Evolutionary conservation across 352 stramenopile genomes (phyloP), one percentile per base, ranked within the genome.

Genomic region (Elongisporangium prolatum): DNA sequence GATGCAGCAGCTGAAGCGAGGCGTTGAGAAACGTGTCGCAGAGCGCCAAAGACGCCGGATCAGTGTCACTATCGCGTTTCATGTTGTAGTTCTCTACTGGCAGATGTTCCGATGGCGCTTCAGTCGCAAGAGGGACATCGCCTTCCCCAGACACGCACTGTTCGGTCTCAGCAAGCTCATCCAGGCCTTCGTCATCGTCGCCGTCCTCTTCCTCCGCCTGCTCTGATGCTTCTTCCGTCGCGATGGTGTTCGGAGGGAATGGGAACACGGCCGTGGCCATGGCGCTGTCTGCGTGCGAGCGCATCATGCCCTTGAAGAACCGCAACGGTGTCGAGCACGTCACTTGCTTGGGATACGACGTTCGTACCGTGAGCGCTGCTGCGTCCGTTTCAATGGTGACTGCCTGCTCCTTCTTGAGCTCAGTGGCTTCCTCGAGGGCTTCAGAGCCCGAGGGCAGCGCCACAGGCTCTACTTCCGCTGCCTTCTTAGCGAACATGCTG

Each of bases 1-100:
- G 52, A 56, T 89, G 74, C 48, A 88, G 54, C 0, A 90, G 56
- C 57, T 92, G 80, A 34, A 90, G 73, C 11, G 80, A 89, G 14
- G 77, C 76, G 38, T 75, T 75, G 14, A 89, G 56, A 40, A 88
- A 86, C 5, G 71, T 67, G 18, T 82, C 68, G 13, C 64, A 44
- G 34, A 44, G 34, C 34, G 34, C 34, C 11, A 13, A 44, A 2
- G 34, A 44, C 34, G 34, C 34, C 14, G 34, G 34, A 17, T 44
- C 34, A 5, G 28, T 9, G 34, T 17, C 10, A 44, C 34, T 44
- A 11, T 44, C 34, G 34, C 34, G 2, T 44, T 13, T 7, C 34
- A 44, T 13, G 34, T 44, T 17, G 34, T 44, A 44, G 34, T 13
- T 44, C 34, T 44, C 34, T 44, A 10, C 28, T 38, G 28, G 28